These are phyloP conservation scores for Fusarium sp. DNA, from an alignment of 2,329 filamentous ascomycete species.

Conservation along the genomic window DNA sequence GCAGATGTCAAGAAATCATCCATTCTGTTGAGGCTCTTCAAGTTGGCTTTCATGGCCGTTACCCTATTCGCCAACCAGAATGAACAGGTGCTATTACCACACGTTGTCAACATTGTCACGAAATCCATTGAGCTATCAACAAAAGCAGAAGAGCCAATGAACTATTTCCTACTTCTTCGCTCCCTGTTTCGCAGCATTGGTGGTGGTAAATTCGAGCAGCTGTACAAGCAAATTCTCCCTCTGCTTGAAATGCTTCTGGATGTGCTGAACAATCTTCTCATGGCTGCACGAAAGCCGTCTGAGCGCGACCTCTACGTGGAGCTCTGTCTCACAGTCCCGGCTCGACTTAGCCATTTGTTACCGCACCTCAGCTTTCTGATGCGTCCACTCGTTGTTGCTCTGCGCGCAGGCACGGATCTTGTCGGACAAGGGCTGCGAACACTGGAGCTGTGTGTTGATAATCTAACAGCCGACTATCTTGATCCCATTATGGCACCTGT, in stretches of 20 bases:
- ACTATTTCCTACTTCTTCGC: slow-evolving; percentile 93
- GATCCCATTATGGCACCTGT: slow-evolving; percentile 99
- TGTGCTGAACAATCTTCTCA: slow-evolving; percentile 92
- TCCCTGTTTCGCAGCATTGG: slow-evolving; percentile 97
- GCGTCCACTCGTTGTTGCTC: slow-evolving; percentile 94
- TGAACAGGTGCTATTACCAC: slow-evolving; percentile 92
- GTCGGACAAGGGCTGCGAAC: slow-evolving; percentile 94
- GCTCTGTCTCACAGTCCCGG: slow-evolving; percentile 93
- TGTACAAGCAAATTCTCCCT: slow-evolving; percentile 98
- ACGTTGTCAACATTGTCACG: slow-evolving; percentile 96
- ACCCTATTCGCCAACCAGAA: slow-evolving; percentile 95
- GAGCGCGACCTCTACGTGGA: slow-evolving; percentile 98
- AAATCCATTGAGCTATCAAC: slow-evolving; percentile 97
- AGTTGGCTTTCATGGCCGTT: slow-evolving; percentile 98
- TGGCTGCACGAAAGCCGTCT: slow-evolving; percentile 87
- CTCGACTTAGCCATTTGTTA: slow-evolving; percentile 89
- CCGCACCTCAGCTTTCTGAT: slow-evolving; percentile 97
- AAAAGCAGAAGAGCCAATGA: slow-evolving; percentile 96
- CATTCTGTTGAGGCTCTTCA: slow-evolving; percentile 93
- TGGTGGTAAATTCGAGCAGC: slow-evolving; percentile 94
- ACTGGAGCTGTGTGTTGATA: slow-evolving; percentile 95
- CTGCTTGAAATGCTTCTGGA: slow-evolving; percentile 97
- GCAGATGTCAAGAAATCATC: slow-evolving; percentile 92
- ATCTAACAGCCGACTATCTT: slow-evolving; percentile 95
- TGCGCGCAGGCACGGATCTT: slow-evolving; percentile 90